Evolutionary conservation across 2,329 filamentous ascomycete species (phyloP).

Genomic region (Ascochyta rabiei): DNA sequence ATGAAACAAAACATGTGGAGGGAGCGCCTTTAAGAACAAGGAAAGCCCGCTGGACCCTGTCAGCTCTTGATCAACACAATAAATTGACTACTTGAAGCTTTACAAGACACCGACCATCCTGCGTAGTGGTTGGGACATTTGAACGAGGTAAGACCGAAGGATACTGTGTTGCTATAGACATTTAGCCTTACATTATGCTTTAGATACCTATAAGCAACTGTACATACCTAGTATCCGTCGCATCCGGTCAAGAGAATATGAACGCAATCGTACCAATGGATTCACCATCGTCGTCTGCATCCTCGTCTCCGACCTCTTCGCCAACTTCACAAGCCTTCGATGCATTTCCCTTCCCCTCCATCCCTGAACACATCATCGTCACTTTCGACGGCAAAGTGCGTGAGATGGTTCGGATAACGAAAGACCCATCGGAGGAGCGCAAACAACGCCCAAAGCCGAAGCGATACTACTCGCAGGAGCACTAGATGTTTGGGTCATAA

Average conservation of each 20-base stretch:
- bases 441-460: conserved; percentile 2
- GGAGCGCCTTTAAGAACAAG: conserved; percentile 9
- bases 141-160: conserved; percentile 8
- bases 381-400: conserved; percentile 37
- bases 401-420: conserved; percentile 32
- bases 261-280: conserved; percentile 1
- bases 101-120: background rate
- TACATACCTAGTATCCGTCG: background rate
- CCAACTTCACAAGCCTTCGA: conserved; percentile 10
- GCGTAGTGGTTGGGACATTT: background rate
- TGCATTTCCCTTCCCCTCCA: conserved; percentile 18
- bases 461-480: conserved; percentile 11
- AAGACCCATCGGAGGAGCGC: conserved; percentile 12
- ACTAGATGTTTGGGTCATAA: background rate
- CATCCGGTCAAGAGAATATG: background rate
- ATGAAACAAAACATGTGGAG: conserved; percentile 16
- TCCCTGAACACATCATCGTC: conserved; percentile 36
- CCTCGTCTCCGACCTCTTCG: conserved; percentile 12
- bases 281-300: conserved; percentile 5
- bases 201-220: background rate
- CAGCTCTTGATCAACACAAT: conserved; percentile 1
- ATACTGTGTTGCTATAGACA: background rate
- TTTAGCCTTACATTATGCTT: background rate
- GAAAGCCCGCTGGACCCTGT: conserved; percentile 11
- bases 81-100: background rate